Evolutionary conservation across 208 protist genomes (phyloP).

Genomic region (Endotrypanum monterogeii): DNA sequence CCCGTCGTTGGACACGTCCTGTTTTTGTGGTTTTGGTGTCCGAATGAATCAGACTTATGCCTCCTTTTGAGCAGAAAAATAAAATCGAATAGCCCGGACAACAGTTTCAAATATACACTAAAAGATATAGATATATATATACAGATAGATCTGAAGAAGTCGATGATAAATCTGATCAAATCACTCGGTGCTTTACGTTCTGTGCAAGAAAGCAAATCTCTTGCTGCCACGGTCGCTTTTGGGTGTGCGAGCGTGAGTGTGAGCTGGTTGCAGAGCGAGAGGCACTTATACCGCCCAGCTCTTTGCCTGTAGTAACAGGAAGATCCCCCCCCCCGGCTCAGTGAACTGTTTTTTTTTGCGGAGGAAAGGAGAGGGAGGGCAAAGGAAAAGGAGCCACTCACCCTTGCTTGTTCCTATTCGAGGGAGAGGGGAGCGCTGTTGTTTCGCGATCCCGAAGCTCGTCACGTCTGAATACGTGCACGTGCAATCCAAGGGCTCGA

Average conservation of each 20-base stretch:
- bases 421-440: neutral
- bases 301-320: neutral
- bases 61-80: too few species aligned
- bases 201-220: neutral
- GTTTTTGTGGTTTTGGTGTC: neutral
- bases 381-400: too few species aligned
- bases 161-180: too few species aligned
- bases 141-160: neutral
- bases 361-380: neutral
- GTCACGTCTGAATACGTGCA: neutral
- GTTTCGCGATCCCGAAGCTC: neutral
- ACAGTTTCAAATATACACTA: too few species aligned
- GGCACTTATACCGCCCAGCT: neutral
- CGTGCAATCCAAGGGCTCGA: neutral
- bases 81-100: neutral
- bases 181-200: neutral
- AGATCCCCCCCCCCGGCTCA: neutral
- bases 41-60: neutral
- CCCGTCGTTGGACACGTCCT: neutral
- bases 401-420: too few species aligned
- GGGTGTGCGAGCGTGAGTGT: neutral
- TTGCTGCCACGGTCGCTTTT: neutral
- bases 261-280: neutral
- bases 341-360: neutral
- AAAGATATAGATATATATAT: too few species aligned